Base-by-base conservation (phyloP, 2,329 filamentous ascomycete genomes). In the Lachnellula willkommii region DNA sequence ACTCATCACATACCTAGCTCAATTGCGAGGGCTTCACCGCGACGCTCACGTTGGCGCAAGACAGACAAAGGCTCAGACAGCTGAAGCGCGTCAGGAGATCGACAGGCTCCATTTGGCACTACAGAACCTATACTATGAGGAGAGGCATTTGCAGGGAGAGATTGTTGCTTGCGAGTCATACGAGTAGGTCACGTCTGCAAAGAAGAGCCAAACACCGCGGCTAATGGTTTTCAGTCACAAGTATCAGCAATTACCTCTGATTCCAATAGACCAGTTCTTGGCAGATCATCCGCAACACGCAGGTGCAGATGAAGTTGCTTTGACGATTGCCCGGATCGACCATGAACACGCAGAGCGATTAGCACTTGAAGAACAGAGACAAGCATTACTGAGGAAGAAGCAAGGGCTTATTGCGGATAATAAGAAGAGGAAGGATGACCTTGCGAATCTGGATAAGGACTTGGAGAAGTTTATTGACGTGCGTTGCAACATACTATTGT, bases 121-220 rank as follows among this genome's bases (percentile, higher is more conserved):
- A 54, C 93, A 97, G 73, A 99, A 99, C 68, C 76, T 99, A 7
- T 95, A 94, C 71, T 99, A 99, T 69, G 93, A 99, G 72, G 92
- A 97, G 74, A 80, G 90, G 53, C 91, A 96, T 72, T 76, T 99
- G 53, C 84, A 89, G 61, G 89, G 89, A 49, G 94, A 99, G 73
- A 97, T 99, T 59, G 78, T 83, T 0, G 90, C 89, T 8, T 97
- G 94, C 71, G 89, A 96, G 69, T 88, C 86, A 51, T 96, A 95
- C 66, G 89, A 96, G 90, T 95, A 75, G 60, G 89, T 81, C 12
- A n/a, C n/a, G n/a, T 43, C n/a, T 6, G 11, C n/a, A 5, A 7
- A 45, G 17, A 22, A 20, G 20, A 5, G 42, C 11, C 5, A 2
- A 20, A 20, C 5, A 17, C 42, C 24, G 11, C 24, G 6, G 61